These are phyloP conservation scores for Candida sphagnicola DNA, from an alignment of 805 yeast species.

Conservation along the genomic window DNA sequence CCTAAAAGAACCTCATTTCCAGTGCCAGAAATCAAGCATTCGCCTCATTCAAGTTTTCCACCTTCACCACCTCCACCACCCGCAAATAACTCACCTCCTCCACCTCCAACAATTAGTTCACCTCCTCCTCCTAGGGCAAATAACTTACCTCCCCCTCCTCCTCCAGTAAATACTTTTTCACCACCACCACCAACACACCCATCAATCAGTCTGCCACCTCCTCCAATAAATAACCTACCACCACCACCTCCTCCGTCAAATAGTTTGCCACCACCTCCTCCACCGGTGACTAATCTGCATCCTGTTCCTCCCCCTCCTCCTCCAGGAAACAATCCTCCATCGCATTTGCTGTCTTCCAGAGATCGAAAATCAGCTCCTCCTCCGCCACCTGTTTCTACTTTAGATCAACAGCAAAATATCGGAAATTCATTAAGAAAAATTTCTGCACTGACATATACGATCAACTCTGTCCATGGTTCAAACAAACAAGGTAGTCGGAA, in stretches of 20 bases:
- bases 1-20: too few relatives aligned
- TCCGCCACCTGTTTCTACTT: slow-evolving; percentile 22
- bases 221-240: slow-evolving; percentile 5
- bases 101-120: slow-evolving; percentile 5
- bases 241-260: slow-evolving; percentile 12
- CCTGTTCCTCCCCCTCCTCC: slow-evolving; percentile 17
- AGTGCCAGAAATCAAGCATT: too few relatives aligned
- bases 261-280: slow-evolving; percentile 24
- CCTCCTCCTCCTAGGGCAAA: slow-evolving; percentile 7
- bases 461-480: slow-evolving; percentile 32
- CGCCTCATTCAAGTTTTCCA: too few relatives aligned
- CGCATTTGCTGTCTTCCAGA: slow-evolving; percentile 11
- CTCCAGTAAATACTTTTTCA: slow-evolving; percentile 13
- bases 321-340: slow-evolving; percentile 15
- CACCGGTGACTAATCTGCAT: slow-evolving; percentile 16
- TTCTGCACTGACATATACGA: slow-evolving; percentile 64
- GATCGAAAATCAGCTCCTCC: slow-evolving; percentile 29
- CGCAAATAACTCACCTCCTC: slow-evolving; percentile 16
- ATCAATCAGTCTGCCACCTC: slow-evolving; percentile 16
- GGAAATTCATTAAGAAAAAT: slow-evolving; percentile 56
- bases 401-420: slow-evolving; percentile 41
- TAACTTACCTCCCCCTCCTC: slow-evolving; percentile 7
- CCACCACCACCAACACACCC: slow-evolving; percentile 20
- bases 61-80: slow-evolving; percentile 19
- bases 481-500: slow-evolving; percentile 16